Evolutionary conservation across 257 asterid genomes (phyloP), one percentile per base, ranked within the genome.

Genomic region (Solanum pennellii): DNA sequence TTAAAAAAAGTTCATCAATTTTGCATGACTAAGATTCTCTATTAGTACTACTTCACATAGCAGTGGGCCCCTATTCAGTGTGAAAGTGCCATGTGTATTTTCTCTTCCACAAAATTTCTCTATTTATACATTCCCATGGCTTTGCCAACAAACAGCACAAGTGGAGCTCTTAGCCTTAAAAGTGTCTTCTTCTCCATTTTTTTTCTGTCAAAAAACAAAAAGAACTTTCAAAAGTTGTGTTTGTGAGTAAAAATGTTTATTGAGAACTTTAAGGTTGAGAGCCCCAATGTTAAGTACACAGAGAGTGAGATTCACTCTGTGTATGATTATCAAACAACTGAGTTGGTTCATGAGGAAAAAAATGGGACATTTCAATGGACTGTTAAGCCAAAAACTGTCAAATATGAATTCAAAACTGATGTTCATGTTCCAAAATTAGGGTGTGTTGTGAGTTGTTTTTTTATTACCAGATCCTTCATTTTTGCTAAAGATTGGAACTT

Each of bases 381-480:
- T 85, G 98, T 97, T 13, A 97, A 94, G 94, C 99, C 99, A 76
- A 97, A 96, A 76, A 89, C 94, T 14, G 95, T 97, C 9, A 88
- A 93, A 90, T 97, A 97, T 39, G 98, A 97, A 91, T 96, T 97
- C 94, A 96, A 90, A 89, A 97, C 98, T 11, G 94, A 94, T 79
- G 90, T 94, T 71, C 92, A 39, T 76, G 96, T 96, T 85, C 99
- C 99, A n/a, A 97, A 96, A 92, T 91, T 97, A 74, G 99, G 99
- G 99, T 97, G 72, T 18, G 88, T 86, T 10, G 0, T 62, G 65
- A 56, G 65, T 7, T 33, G 35, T 27, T 27, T 25, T 12, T 18
- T 35, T 49, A 35, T 84, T 23, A n/a, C 66, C 87, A 79, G 42
- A 86, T 85, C 83, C 83, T 75, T 41, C 9, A 14, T 14, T 4